Percentiles rank a stretch among this genome's conserved stretches.
Conservation (phyloP, 2,329 filamentous ascomycete species). For the Colletotrichum tamarilloi region DNA sequence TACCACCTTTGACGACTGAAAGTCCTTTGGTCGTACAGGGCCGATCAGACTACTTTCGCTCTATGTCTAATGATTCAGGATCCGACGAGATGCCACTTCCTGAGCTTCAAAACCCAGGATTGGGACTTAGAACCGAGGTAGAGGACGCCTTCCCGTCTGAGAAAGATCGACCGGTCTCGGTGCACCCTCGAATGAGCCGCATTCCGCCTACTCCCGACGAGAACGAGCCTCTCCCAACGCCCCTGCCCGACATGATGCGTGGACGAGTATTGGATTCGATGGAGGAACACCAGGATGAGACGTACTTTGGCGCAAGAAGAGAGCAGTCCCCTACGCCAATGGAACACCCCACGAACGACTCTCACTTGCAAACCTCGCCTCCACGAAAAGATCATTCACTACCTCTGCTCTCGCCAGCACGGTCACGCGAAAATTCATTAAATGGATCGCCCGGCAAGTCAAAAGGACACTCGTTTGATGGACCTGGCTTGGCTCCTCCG, state of each 20-base stretch:
- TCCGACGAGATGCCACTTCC: constrained; percentile 53
- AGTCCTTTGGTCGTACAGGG: constrained; percentile 81
- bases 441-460: constrained; percentile 57
- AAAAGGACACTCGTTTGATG: constrained; percentile 60
- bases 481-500: constrained; percentile 63
- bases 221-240: constrained; percentile 57
- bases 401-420: constrained; percentile 49
- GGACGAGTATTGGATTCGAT: constrained; percentile 47
- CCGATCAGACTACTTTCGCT: constrained; percentile 84
- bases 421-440: constrained; percentile 42
- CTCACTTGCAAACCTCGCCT: constrained; percentile 37
- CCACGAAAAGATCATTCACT: constrained; percentile 47
- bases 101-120: constrained; percentile 45
- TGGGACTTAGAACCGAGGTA: constrained; percentile 65
- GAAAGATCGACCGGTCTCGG: constrained; percentile 73
- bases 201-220: constrained; percentile 64
- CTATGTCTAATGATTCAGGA: constrained; percentile 72
- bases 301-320: constrained; percentile 64
- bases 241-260: constrained; percentile 51
- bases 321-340: constrained; percentile 69
- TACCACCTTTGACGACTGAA: constrained; percentile 85
- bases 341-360: constrained; percentile 47
- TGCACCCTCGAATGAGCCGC: constrained; percentile 80
- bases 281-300: constrained; percentile 47
- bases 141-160: constrained; percentile 61